Base-by-base conservation (phyloP, 2,329 filamentous ascomycete genomes). In the Setomelanomma holmii region DNA sequence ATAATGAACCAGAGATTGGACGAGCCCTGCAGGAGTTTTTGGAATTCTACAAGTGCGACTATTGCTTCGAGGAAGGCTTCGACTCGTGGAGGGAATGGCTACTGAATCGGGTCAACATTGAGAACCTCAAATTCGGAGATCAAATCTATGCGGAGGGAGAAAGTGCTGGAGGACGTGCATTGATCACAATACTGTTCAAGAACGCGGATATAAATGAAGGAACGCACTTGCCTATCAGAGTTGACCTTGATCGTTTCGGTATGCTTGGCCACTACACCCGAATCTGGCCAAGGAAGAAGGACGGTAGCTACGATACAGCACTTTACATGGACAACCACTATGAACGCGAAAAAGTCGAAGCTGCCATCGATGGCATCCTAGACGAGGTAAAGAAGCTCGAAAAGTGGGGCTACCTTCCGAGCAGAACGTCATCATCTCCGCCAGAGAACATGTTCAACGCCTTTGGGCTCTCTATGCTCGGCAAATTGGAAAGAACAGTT, bases 1-100 rank as follows among this genome's bases (percentile, higher is more conserved):
- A 8, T 6, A 48, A 40, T 12, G 48, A 53, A 7, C 7, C 11
- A 2, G 45, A 45, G 20, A 53, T 53, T 12, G n/a, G 5, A 20
- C 4, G 27, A 12, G 5, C 43, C 1, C 33, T 45, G 3, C 1
- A n/a, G 10, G 41, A 30, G 7, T 30, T 30, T 12, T 12, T 30
- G 24, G 12, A 30, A 12, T 30, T 30, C 24, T 30, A 30, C 24
- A 30, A 30, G 7, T 6, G 12, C 7, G 24, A 30, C 12, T 30
- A 7, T 12, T 30, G 24, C 24, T 30, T 30, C 24, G 24, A 42
- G 4, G 17, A 39, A 20, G 16, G 19, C 10, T 19, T 39, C 12
- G 7, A 39, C 7, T 19, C 17, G 17, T 20, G 36, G 16, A 20
- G 4, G 21, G 19, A n/a, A 8, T 39, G 36, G 7, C 36, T 39